Percentiles rank a stretch among this genome's conserved stretches.
These are phyloP conservation scores for Fusarium haematococcum DNA, from an alignment of 2,329 filamentous ascomycete species.

Conservation along the genomic window DNA sequence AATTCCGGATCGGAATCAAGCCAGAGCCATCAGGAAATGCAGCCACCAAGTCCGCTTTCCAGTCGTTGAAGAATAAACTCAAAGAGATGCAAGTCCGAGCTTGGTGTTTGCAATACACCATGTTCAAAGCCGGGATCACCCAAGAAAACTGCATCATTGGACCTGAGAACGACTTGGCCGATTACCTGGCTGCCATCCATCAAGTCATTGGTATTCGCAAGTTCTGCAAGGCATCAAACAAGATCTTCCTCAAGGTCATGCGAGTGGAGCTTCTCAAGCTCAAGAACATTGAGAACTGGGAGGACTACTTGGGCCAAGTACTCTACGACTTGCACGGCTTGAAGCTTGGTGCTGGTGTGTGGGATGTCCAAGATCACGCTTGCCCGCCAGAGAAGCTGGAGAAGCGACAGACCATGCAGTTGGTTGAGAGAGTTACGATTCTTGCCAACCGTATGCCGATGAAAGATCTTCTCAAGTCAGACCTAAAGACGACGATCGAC, in stretches of 20 bases:
- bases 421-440: slow-evolving; percentile 85
- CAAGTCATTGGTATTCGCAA: slow-evolving; percentile 85
- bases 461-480: slow-evolving; percentile 91
- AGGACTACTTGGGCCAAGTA: slow-evolving; percentile 87
- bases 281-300: slow-evolving; percentile 82
- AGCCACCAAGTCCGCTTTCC: slow-evolving; percentile 66
- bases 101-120: slow-evolving; percentile 88
- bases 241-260: slow-evolving; percentile 89
- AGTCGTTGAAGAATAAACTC: slow-evolving; percentile 71
- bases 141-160: slow-evolving; percentile 72
- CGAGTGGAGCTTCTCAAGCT: slow-evolving; percentile 85
- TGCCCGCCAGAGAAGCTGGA: slow-evolving; percentile 84
- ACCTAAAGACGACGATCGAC: slow-evolving; percentile 90
- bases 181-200: slow-evolving; percentile 85
- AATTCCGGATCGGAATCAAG: slow-evolving; percentile 81
- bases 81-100: slow-evolving; percentile 88
- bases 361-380: slow-evolving; percentile 80
- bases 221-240: slow-evolving; percentile 86
- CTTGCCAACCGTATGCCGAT: slow-evolving; percentile 87
- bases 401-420: slow-evolving; percentile 80
- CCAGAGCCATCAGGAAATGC: slow-evolving; percentile 69
- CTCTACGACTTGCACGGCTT: slow-evolving; percentile 86
- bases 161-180: slow-evolving; percentile 78
- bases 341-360: slow-evolving; percentile 76
- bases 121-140: slow-evolving; percentile 83